phyloP scores from a whole-genome alignment of 352 stramenopile species.

The Phytophthora pseudosyringae region DNA sequence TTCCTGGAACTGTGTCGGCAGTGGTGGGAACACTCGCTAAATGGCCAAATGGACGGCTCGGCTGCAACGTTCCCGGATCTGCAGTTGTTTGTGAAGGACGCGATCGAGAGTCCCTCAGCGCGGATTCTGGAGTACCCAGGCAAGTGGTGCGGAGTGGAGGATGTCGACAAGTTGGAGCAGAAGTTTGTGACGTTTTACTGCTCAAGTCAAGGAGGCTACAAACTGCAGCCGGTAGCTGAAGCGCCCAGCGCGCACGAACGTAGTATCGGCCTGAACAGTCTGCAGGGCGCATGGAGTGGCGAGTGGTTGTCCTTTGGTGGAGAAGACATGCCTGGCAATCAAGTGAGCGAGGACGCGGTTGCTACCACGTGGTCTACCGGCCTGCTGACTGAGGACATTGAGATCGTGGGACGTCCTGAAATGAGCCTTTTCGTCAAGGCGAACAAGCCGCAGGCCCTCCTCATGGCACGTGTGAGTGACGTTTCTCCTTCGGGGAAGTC shows the following conservation, averaged over 20 bases:
- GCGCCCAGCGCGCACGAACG: conserved; percentile 17
- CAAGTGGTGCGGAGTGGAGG: conserved; percentile 45
- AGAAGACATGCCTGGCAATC: conserved; percentile 54
- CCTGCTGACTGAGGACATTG: conserved; percentile 24
- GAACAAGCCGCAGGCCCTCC: conserved; percentile 42
- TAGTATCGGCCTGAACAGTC: conserved; percentile 31
- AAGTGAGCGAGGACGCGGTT: conserved; percentile 44
- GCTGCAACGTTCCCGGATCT: conserved; percentile 41
- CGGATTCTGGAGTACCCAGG: conserved; percentile 51
- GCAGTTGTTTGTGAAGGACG: conserved; percentile 57
- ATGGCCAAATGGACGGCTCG: conserved; percentile 31
- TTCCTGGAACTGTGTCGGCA: conserved; percentile 58
- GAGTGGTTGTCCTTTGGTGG: conserved; percentile 63
- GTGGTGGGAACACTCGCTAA: conserved; percentile 54
- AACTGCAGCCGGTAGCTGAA: conserved; percentile 8
- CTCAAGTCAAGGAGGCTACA: conserved; percentile 14
- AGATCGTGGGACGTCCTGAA: conserved; percentile 51
- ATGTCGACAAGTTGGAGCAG: conserved; percentile 41
- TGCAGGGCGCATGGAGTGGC: conserved; percentile 57
- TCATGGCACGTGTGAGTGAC: conserved; percentile 51
- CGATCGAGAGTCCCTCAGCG: conserved; percentile 38
- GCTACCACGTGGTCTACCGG: conserved; percentile 41
- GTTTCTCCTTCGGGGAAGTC: conserved; percentile 51
- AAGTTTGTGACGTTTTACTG: conserved; percentile 44
- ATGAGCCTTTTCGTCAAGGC: conserved; percentile 46